These are phyloP conservation scores for Backusella tarrabulga DNA, from an alignment of 192 early-diverging fungal genomes.

Conservation along the genomic window DNA sequence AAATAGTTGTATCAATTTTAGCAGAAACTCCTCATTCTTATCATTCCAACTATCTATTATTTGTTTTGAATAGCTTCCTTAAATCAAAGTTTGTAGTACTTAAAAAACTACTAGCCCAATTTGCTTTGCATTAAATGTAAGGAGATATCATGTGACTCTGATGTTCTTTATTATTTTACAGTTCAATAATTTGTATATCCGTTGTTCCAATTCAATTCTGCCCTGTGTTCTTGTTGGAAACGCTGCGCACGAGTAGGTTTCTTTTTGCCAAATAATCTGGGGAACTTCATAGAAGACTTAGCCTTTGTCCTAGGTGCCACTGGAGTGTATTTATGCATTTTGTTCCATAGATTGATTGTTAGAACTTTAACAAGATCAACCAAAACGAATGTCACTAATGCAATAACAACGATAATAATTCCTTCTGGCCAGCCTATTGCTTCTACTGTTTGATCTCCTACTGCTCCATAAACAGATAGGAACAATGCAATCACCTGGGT, in stretches of 20 bases:
- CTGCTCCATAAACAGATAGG: slow-evolving; percentile 48
- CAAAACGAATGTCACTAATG: slow-evolving; percentile 54
- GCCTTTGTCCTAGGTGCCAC: not conserved
- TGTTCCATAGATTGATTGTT: slow-evolving; percentile 11
- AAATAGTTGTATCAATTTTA: too few species aligned
- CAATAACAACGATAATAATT: slow-evolving; percentile 51
- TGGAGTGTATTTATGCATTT: not conserved
- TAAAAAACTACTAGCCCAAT: not conserved
- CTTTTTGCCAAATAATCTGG: not conserved
- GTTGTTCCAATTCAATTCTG: not conserved
- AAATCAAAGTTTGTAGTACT: not conserved
- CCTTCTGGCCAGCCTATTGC: slow-evolving; percentile 50
- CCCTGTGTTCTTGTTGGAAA: slow-evolving; percentile 8
- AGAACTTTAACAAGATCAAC: slow-evolving; percentile 67
- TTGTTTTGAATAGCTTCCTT: not conserved
- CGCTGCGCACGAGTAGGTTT: slow-evolving; percentile 8
- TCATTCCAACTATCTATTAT: not conserved
- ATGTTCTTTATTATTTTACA: not conserved
- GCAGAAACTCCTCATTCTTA: not conserved
- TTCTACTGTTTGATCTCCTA: slow-evolving; percentile 31
- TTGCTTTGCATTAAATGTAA: not conserved
- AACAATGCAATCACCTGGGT: slow-evolving; percentile 72
- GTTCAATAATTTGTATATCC: not conserved
- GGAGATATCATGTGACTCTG: not conserved
- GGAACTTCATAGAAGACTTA: not conserved